Evolutionary conservation across 2,329 filamentous ascomycete genomes (phyloP).

Genomic region (Tolypocladium ophioglossoides): DNA sequence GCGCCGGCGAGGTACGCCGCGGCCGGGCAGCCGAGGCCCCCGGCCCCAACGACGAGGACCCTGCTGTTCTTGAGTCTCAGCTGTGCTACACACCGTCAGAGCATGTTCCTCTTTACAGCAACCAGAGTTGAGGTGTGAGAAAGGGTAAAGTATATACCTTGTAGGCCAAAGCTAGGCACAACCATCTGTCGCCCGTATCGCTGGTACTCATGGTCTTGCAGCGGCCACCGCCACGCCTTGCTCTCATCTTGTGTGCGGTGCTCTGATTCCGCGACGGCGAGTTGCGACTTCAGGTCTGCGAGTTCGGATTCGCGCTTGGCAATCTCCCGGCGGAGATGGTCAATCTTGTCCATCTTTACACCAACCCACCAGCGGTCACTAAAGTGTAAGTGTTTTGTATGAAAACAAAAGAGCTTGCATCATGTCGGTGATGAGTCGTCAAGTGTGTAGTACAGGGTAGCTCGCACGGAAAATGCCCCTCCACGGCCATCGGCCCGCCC

Average conservation of each 20-base stretch:
- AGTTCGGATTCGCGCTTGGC: slow-evolving; percentile 36
- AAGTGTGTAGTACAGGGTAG: neutral
- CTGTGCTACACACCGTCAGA: slow-evolving; percentile 47
- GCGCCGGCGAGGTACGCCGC: slow-evolving; percentile 87
- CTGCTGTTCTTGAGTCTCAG: slow-evolving; percentile 57
- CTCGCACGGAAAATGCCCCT: neutral
- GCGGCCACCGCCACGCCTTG: slow-evolving; percentile 49
- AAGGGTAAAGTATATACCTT: slow-evolving; percentile 37
- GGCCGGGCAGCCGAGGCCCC: slow-evolving; percentile 85
- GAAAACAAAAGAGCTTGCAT: neutral
- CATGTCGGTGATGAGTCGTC: neutral
- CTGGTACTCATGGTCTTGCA: slow-evolving; percentile 64
- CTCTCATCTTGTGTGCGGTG: slow-evolving; percentile 2
- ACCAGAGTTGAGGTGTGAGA: neutral
- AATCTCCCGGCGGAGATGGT: slow-evolving; percentile 36
- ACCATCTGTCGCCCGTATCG: slow-evolving; percentile 89
- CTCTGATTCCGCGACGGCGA: slow-evolving; percentile 28
- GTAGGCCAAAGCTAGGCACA: slow-evolving; percentile 67
- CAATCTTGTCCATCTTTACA: slow-evolving; percentile 25
- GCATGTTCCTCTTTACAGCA: neutral
- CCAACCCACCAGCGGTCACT: no score
- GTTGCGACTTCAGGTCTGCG: slow-evolving; percentile 29
- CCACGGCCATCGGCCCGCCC: neutral
- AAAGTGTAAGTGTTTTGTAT: neutral
- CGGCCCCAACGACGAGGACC: slow-evolving; percentile 76